Percentiles rank a stretch among this genome's conserved stretches.
These are phyloP conservation scores for Aspergillus panamensis DNA, from an alignment of 495 filamentous ascomycete genomes.

Conservation along the genomic window DNA sequence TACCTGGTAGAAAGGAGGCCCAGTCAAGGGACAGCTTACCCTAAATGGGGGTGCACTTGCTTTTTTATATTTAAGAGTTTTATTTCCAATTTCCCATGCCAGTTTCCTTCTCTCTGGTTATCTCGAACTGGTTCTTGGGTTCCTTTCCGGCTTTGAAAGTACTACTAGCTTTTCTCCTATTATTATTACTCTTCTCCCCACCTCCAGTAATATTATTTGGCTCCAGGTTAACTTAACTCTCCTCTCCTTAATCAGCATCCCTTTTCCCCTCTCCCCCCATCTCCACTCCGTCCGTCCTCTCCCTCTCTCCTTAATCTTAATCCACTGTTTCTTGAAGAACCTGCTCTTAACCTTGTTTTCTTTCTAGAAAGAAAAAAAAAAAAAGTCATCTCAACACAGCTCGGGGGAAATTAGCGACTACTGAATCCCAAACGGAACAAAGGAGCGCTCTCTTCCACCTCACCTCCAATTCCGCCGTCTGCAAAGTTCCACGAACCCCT, in stretches of 20 bases:
- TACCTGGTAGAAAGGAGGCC: neutral
- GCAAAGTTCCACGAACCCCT: constrained; percentile 27
- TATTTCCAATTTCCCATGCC: neutral
- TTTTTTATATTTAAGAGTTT: neutral
- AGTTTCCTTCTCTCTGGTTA: neutral
- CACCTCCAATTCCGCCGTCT: constrained; percentile 18
- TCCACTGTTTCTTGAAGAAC: constrained; percentile 10
- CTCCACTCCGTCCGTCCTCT: constrained; percentile 14
- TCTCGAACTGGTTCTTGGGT: constrained; percentile 3
- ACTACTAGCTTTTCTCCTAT: constrained; percentile 1
- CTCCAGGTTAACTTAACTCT: constrained; percentile 1
- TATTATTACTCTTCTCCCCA: constrained; percentile 5
- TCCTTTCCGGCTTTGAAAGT: constrained; percentile 2
- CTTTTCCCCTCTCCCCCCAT: constrained; percentile 20
- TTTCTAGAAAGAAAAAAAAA: neutral
- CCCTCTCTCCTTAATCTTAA: constrained; percentile 6
- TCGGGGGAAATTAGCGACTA: constrained; percentile 8
- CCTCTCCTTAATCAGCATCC: constrained; percentile 26
- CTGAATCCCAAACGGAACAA: neutral
- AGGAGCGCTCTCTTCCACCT: neutral
- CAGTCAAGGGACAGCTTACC: neutral
- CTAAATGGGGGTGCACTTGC: neutral
- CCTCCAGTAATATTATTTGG: constrained; percentile 2
- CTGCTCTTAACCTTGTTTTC: constrained; percentile 11
- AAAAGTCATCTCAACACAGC: no score